Evolutionary conservation across 371 early-diverging fungal genomes (phyloP), one percentile per base, ranked within the genome.

Genomic region (Mortierella sp.): DNA sequence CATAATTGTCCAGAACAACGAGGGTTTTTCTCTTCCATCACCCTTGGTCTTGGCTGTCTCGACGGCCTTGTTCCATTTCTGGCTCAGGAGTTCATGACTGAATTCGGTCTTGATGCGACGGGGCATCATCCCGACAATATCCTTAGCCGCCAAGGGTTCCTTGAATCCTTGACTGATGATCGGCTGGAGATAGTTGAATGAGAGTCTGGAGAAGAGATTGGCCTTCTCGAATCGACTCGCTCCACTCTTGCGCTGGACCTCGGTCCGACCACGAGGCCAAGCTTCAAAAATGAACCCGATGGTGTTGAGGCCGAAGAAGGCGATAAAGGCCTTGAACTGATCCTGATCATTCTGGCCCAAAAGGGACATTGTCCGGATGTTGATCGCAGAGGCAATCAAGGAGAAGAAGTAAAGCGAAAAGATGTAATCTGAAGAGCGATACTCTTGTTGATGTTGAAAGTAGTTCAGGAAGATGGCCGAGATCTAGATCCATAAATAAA

Each of bases 331-430:
- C 19, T 37, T 51, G 59, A 75, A 75, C 49, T 75, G 75, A 7
- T 50, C 28, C 47, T 68, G 42, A 12, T 47, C 8, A 7, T 58
- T 64, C n/a, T 58, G 55, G 43, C 28, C 19, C 26, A 50, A 39
- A 37, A 75, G 30, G 11, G 55, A 14, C 75, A 75, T 75, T 27
- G 75, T 68, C 47, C 75, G 68, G 26, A 75, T 68, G 64, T 75
- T 75, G 60, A 75, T 75, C 0, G 69, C 69, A 0, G 64, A 50
- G 17, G 60, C 75, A 19, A 56, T 34, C 17, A 75, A 24, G 1
- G 68, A 24, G 57, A 64, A 50, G 26, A 68, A 15, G 39, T 68
- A 75, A 43, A 75, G 59, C 17, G 46, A 6, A 41, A 75, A 75
- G 12, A 75, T 68, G 34, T 37, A 56, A 46, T 64, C 56, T 19